Base-by-base conservation (phyloP, 345 rosid genomes). In the Psidium friedrichsthalianum region DNA sequence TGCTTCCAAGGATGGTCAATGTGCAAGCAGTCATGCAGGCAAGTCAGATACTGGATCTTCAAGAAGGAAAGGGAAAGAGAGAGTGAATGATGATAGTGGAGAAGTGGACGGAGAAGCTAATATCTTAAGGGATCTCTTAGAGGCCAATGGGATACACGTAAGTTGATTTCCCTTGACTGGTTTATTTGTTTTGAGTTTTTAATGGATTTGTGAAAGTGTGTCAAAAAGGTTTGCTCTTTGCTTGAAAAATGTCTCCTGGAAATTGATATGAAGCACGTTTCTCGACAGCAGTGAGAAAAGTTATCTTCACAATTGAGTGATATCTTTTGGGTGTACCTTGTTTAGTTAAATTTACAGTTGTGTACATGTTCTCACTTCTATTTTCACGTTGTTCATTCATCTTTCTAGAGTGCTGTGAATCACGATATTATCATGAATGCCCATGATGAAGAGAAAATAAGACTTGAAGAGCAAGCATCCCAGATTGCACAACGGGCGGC, bases 401-500 rank as follows among this genome's bases (percentile, higher is more conserved):
- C 12, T 29, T 83, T 82, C 6, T 91, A 97, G 98, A 96, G 98
- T 94, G 99, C 96, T 6, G 85, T 97, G 91, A 92, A 97, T 83
- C 99, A 97, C 83, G 99, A 97, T 87, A 92, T 88, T 83, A 95
- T 97, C 86, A 89, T 97, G 91, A 89, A 93, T 82, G 96, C 95
- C 42, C 89, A 92, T 57, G 92, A 93, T 87, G 96, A 90, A 86
- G 98, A 97, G 89, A 96, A 94, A 91, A 85, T 91, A 85, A 94
- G 95, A 90, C 94, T 97, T 15, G 98, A 97, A 90, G 96, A 95
- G 64, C 94, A 96, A 91, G 98, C 99, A 82, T 92, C 96, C 74
- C 96, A 91, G 88, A 98, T 97, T 69, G 98, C 99, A 59, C 93
- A 91, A 90, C 92, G 93, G 87, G 99, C 98, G 47, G 99, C 97